Evolutionary conservation across 306 rosid species (phyloP).

Genomic region (Rubus parviflorus): DNA sequence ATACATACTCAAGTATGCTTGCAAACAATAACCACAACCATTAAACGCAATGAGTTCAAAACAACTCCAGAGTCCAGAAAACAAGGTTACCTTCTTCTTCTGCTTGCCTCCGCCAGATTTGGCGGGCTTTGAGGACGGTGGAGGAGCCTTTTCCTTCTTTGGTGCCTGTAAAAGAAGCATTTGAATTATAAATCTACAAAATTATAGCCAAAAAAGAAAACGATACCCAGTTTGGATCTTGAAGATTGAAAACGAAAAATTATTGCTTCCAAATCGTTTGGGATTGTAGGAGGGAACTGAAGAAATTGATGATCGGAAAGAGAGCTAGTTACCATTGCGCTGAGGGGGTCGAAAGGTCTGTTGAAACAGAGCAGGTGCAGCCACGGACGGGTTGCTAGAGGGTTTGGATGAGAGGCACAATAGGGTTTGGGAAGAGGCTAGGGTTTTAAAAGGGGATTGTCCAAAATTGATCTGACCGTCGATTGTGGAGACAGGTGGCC

Average conservation of each 20-base stretch:
- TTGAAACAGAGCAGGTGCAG: not conserved
- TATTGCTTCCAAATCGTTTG: not conserved
- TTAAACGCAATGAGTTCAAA: not conserved
- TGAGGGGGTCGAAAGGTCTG: not conserved
- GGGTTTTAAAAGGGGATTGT: too few relatives aligned
- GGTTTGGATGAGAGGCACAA: not conserved
- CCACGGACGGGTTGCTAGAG: not conserved
- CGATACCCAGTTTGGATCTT: not conserved
- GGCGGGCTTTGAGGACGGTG: constrained; percentile 15
- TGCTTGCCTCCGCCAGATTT: constrained; percentile 17
- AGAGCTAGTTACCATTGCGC: not conserved
- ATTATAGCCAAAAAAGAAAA: not conserved
- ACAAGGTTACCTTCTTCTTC: constrained; percentile 4
- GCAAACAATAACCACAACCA: too few relatives aligned
- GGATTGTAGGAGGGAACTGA: not conserved
- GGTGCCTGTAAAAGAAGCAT: not conserved
- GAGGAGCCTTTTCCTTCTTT: constrained; percentile 12
- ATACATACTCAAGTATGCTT: too few relatives aligned
- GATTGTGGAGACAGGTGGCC: too few relatives aligned
- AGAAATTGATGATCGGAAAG: not conserved
- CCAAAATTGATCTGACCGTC: too few relatives aligned
- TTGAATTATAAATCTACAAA: not conserved
- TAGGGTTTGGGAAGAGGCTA: too few relatives aligned
- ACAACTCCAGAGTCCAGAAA: not conserved
- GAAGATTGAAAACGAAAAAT: not conserved